Conservation (phyloP, 1,284 basidiomycete genomes). For the Trichosporon asahii region DNA sequence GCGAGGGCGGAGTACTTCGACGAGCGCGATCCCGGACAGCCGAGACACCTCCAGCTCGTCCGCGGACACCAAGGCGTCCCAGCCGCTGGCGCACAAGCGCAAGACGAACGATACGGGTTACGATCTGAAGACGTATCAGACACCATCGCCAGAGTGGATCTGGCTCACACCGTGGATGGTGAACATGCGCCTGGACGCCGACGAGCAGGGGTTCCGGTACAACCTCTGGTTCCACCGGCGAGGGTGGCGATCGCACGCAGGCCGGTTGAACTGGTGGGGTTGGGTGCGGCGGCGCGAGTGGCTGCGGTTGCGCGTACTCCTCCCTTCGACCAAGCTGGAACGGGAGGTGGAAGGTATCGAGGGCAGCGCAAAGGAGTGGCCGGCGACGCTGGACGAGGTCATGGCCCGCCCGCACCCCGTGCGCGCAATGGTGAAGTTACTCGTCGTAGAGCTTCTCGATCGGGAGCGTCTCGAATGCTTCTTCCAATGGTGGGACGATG, state of each 20-base stretch:
- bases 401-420: conserved; percentile 17
- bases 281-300: conserved; percentile 51
- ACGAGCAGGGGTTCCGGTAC: conserved; percentile 52
- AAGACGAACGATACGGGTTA: conserved; percentile 47
- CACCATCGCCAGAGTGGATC: conserved; percentile 46
- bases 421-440: conserved; percentile 21
- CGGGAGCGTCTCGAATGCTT: conserved; percentile 39
- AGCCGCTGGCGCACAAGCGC: conserved; percentile 2
- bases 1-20: neutral
- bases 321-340: neutral
- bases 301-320: conserved; percentile 38
- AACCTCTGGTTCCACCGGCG: conserved; percentile 46
- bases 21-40: neutral
- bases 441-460: conserved; percentile 35
- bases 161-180: conserved; percentile 52
- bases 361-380: neutral
- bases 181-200: conserved; percentile 50
- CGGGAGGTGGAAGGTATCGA: neutral
- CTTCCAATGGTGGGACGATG: conserved; percentile 33
- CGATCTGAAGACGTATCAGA: conserved; percentile 45
- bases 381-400: conserved; percentile 11
- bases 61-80: neutral
- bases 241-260: conserved; percentile 43
- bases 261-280: conserved; percentile 44
- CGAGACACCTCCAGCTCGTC: neutral